These are phyloP conservation scores for Nepenthes gracilis DNA, from an alignment of 148 eudicot genomes.

Conservation along the genomic window DNA sequence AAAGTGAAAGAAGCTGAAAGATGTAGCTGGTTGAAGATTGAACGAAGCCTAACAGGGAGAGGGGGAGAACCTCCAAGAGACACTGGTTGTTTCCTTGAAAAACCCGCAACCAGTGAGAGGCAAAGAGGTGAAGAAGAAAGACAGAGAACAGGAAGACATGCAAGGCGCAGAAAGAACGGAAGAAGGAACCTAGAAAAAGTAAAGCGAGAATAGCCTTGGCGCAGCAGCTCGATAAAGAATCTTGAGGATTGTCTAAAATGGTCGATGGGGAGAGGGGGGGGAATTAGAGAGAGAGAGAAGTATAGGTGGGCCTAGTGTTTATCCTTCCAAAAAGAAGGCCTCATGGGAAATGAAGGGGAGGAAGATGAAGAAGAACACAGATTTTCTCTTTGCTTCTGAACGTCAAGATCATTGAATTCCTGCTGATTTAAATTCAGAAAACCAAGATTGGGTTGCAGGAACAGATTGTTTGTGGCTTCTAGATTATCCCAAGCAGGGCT, in stretches of 20 bases:
- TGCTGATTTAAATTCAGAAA: constrained; percentile 16
- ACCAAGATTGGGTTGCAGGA: constrained; percentile 39
- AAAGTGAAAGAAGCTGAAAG: too few species aligned
- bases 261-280: too few species aligned
- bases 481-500: constrained; percentile 85
- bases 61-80: too few species aligned
- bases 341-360: constrained; percentile 37
- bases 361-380: constrained; percentile 25
- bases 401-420: constrained; percentile 10
- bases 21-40: too few species aligned
- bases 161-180: neutral
- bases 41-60: too few species aligned
- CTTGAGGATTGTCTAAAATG: too few species aligned
- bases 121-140: neutral
- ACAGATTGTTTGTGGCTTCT: constrained; percentile 38
- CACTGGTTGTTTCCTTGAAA: too few species aligned
- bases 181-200: neutral
- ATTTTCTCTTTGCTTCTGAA: constrained; percentile 13
- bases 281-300: too few species aligned
- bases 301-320: neutral
- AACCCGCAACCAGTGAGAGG: neutral
- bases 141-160: neutral
- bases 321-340: constrained; percentile 31
- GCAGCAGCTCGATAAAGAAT: too few species aligned
- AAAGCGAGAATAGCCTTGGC: neutral